A percentile compares a stretch with the other conserved stretches of the same genome.
Conservation (phyloP, 2,329 filamentous ascomycete genomes). For the Cladosporium sp. region DNA sequence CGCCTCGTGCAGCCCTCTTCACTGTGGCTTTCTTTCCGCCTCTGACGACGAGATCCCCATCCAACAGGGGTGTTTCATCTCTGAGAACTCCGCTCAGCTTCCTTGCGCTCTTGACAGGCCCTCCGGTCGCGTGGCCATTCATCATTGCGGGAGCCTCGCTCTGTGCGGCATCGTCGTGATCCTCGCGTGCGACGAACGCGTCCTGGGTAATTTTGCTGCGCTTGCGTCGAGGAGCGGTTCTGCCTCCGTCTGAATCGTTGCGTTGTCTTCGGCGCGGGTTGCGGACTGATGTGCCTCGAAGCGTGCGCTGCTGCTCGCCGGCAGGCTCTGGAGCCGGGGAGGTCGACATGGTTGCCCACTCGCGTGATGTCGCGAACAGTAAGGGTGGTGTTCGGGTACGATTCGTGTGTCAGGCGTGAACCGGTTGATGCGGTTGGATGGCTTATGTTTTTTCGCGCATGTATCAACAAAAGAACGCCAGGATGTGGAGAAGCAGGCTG, state of each 20-base stretch:
- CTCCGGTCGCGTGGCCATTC: conserved; percentile 19
- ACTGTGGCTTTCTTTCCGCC: conserved; percentile 22
- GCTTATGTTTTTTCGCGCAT: conserved; percentile 10
- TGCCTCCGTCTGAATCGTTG: conserved; percentile 37
- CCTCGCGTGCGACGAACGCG: conserved; percentile 30
- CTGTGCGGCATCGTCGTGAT: conserved; percentile 13
- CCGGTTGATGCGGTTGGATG: conserved; percentile 1
- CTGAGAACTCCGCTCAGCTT: conserved; percentile 12
- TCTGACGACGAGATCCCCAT: conserved; percentile 19
- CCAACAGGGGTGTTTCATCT: conserved; percentile 9
- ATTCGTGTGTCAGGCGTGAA: not conserved
- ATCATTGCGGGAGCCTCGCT: conserved; percentile 12
- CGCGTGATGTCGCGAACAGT: conserved; percentile 4
- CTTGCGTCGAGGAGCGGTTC: conserved; percentile 40
- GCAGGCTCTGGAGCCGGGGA: conserved; percentile 9
- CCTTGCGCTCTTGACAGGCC: conserved; percentile 8
- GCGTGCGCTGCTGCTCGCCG: conserved; percentile 23
- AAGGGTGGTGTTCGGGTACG: not conserved
- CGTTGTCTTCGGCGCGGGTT: conserved; percentile 44
- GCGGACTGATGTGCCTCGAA: conserved; percentile 22
- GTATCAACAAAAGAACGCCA: conserved; percentile 10
- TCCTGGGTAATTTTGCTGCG: conserved; percentile 44
- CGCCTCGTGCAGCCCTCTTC: conserved; percentile 26
- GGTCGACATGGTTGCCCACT: conserved; percentile 13
- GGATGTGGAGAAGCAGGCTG: conserved; percentile 7